Evolutionary conservation across 1,139 yeast species (phyloP).

Genomic region (Tardiomyces depauwii): DNA sequence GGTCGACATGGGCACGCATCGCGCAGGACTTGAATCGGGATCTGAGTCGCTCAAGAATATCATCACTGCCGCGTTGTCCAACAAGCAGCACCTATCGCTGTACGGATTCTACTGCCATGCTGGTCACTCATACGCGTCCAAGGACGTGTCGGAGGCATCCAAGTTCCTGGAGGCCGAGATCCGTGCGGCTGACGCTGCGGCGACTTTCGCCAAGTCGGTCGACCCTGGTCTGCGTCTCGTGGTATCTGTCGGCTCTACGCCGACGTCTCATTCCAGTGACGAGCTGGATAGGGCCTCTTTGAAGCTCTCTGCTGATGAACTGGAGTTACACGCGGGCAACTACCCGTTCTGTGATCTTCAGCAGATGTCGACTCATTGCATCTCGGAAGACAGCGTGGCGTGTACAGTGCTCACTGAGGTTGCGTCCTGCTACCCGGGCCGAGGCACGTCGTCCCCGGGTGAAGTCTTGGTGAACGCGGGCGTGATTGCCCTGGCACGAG

Average conservation of each 20-base stretch:
- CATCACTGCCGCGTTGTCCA: constrained; percentile 19
- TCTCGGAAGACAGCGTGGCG: constrained; percentile 38
- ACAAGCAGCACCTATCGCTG: constrained; percentile 22
- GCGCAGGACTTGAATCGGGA: constrained; percentile 47
- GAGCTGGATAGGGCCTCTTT: constrained; percentile 8
- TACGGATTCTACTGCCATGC: constrained; percentile 74
- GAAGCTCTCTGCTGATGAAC: constrained; percentile 32
- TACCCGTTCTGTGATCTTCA: constrained; percentile 65
- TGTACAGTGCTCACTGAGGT: constrained; percentile 53
- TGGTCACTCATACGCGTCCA: constrained; percentile 57
- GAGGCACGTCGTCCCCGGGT: constrained; percentile 27
- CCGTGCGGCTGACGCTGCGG: constrained; percentile 44
- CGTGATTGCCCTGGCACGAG: constrained; percentile 58
- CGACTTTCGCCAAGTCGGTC: constrained; percentile 20
- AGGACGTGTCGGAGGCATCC: constrained; percentile 38
- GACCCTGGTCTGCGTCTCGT: constrained; percentile 18
- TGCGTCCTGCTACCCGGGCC: constrained; percentile 43
- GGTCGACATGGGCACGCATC: constrained; percentile 27
- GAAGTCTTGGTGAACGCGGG: constrained; percentile 67
- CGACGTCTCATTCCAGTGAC: constrained; percentile 47
- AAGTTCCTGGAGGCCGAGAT: constrained; percentile 43
- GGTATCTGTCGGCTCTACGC: constrained; percentile 69
- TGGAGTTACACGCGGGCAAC: constrained; percentile 75
- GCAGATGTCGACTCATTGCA: constrained; percentile 58
- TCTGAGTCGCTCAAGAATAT: constrained; percentile 24